Evolutionary conservation across 2,329 filamentous ascomycete genomes (phyloP).

Genomic region (Hymenoscyphus repandus): DNA sequence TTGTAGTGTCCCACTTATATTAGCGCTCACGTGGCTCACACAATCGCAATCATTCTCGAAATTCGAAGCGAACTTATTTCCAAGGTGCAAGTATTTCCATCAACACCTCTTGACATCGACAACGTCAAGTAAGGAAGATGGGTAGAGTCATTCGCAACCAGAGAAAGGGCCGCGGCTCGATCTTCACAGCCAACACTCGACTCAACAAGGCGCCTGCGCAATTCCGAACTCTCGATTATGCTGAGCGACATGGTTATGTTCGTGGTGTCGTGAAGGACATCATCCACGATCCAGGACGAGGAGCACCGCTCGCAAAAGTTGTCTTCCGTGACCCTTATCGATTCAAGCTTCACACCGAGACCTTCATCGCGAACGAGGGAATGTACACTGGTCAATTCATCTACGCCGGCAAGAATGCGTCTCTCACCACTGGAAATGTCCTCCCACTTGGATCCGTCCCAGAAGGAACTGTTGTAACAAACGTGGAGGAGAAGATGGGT

Average conservation of each 20-base stretch:
- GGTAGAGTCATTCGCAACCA: slow-evolving; percentile 68
- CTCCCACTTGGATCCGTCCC: slow-evolving; percentile 91
- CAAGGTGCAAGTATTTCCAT: not conserved
- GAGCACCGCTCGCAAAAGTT: slow-evolving; percentile 95
- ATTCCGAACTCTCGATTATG: slow-evolving; percentile 95
- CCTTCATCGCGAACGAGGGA: slow-evolving; percentile 99
- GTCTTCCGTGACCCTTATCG: slow-evolving; percentile 97
- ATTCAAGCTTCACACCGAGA: slow-evolving; percentile 97
- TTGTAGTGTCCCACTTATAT: too few species aligned
- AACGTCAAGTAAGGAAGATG: slow-evolving; percentile 12
- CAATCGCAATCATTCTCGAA: not conserved
- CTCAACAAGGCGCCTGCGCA: slow-evolving; percentile 93
- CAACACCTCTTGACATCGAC: slow-evolving; percentile 2
- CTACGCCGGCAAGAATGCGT: slow-evolving; percentile 99
- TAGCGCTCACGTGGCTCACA: too few species aligned
- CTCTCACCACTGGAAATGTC: slow-evolving; percentile 94
- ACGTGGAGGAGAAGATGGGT: slow-evolving; percentile 98
- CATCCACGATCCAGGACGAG: slow-evolving; percentile 94
- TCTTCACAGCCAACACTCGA: slow-evolving; percentile 77
- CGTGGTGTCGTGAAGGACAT: slow-evolving; percentile 98
- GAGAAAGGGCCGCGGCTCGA: slow-evolving; percentile 71
- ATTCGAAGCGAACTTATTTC: not conserved
- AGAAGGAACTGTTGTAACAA: slow-evolving; percentile 98
- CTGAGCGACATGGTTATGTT: slow-evolving; percentile 96
- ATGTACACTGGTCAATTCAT: slow-evolving; percentile 99